Evolutionary conservation across 257 asterid genomes (phyloP).

Genomic region (Capsicum baccatum): DNA sequence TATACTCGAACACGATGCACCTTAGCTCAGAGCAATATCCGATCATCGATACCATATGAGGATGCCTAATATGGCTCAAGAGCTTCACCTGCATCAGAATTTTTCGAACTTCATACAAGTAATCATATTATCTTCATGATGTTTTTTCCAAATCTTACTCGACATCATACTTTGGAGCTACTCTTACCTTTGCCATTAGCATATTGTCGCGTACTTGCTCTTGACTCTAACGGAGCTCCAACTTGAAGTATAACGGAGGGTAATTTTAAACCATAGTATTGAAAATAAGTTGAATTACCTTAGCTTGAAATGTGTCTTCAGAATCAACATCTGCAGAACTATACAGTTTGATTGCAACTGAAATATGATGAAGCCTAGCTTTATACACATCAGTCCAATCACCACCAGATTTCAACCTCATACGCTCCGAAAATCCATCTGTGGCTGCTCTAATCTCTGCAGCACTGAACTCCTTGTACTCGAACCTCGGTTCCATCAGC

Average conservation of each 20-base stretch:
- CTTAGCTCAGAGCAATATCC: constrained; percentile 70
- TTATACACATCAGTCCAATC: constrained; percentile 52
- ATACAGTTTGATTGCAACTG: constrained; percentile 58
- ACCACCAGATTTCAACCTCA: constrained; percentile 56
- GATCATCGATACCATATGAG: constrained; percentile 55
- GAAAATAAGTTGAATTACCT: constrained; percentile 41
- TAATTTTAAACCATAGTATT: neutral
- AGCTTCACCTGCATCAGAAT: constrained; percentile 54
- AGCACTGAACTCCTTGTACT: constrained; percentile 57
- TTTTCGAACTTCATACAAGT: neutral
- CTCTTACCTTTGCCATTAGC: neutral
- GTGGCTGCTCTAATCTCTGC: constrained; percentile 67
- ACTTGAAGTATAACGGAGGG: neutral
- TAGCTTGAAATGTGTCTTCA: constrained; percentile 43
- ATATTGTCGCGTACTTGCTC: neutral
- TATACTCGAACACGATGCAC: constrained; percentile 63
- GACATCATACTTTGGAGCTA: neutral
- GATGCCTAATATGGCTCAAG: constrained; percentile 58
- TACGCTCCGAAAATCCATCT: constrained; percentile 49
- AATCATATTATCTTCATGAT: too few relatives aligned
- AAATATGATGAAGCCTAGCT: constrained; percentile 50
- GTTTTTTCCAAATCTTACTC: neutral
- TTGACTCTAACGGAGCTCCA: neutral
- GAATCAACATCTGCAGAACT: constrained; percentile 35
- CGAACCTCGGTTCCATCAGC: constrained; percentile 40